Percentiles rank a stretch among this genome's conserved stretches.
Evolutionary conservation across 2,329 filamentous ascomycete genomes (phyloP).

Genomic region (Epicoccum sorghinum): DNA sequence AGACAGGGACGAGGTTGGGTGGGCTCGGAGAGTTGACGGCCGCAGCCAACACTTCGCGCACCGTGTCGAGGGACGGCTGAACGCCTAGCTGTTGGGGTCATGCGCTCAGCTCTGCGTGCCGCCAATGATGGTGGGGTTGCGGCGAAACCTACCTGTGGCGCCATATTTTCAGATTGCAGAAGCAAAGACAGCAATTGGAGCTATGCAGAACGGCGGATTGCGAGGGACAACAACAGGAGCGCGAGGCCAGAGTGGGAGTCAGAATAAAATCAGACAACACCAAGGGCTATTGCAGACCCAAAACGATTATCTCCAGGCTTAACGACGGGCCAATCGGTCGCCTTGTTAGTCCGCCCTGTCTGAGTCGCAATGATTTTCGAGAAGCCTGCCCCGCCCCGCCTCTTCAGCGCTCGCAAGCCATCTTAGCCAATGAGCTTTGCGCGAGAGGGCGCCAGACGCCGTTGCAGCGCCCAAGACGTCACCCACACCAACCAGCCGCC

Average conservation of each 20-base stretch:
- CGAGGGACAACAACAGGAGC: neutral
- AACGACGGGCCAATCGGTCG: constrained; percentile 13
- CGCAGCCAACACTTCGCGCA: constrained; percentile 62
- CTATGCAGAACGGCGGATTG: constrained; percentile 1
- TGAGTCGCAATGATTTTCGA: constrained; percentile 6
- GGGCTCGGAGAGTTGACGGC: constrained; percentile 60
- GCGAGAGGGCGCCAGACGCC: constrained; percentile 1
- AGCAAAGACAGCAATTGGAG: constrained; percentile 1
- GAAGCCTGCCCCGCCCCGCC: constrained; percentile 8
- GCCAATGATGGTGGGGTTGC: constrained; percentile 4
- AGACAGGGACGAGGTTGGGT: constrained; percentile 82
- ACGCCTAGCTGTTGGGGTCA: constrained; percentile 51
- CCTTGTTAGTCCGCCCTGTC: constrained; percentile 10
- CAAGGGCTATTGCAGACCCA: constrained; percentile 15
- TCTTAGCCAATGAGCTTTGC: constrained; percentile 1
- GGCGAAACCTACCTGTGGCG: constrained; percentile 30
- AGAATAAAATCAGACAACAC: constrained; percentile 13
- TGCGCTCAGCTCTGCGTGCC: constrained; percentile 35
- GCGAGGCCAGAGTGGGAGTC: neutral
- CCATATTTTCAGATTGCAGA: constrained; percentile 21
- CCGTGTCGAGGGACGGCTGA: constrained; percentile 66
- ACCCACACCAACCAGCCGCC: constrained; percentile 11
- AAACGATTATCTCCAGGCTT: constrained; percentile 8
- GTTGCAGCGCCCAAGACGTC: constrained; percentile 19
- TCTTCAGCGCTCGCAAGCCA: neutral